Base-by-base conservation (phyloP, 2,329 filamentous ascomycete species). In the Penicillium sp. region DNA sequence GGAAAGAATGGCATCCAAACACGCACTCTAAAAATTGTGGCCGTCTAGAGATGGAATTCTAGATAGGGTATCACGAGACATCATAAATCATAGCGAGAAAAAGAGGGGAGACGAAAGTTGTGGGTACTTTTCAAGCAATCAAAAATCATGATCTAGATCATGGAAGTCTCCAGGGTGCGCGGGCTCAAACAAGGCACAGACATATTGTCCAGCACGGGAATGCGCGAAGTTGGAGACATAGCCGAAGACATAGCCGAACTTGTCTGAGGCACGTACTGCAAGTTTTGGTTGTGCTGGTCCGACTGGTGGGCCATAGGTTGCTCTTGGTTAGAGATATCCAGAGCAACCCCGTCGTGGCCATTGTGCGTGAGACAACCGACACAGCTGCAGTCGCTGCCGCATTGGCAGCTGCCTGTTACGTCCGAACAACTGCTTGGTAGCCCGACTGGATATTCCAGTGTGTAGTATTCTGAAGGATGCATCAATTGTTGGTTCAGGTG, bases 341-440 rank as follows among this genome's bases (percentile, higher is more conserved):
- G 56, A 10, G 66, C 53, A 18, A 77, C 54, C 12, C 74, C 75
- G 19, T 74, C 73, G 49, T 78, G 76, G 3, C 75, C 77, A 16
- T 71, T 74, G 47, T 80, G 77, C 3, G 75, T 78, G 11, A 78
- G 63, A 55, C 77, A 80, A 12, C 76, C 77, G n/a, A 76, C 67
- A 54, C 77, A 80, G 46, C 64, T 70, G 56, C 77, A 80, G 33
- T 77, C 76, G 47, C 73, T 74, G 13, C 75, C 76, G 49, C 77
- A 80, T 53, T 75, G 74, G 49, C 77, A 80, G 22, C 72, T 77
- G 3, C 77, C 77, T 5, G 71, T 75, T 3, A 69, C 62, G 51
- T 79, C 73, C 29, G 71, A 72, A 58, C 77, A 80, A 13, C 70
- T 56, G 22, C 54, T 60, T 4, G 68, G 65, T 35, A 72, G 53